These are phyloP conservation scores for Wickerhamiella australiensis DNA, from an alignment of 805 yeast species.

Conservation along the genomic window DNA sequence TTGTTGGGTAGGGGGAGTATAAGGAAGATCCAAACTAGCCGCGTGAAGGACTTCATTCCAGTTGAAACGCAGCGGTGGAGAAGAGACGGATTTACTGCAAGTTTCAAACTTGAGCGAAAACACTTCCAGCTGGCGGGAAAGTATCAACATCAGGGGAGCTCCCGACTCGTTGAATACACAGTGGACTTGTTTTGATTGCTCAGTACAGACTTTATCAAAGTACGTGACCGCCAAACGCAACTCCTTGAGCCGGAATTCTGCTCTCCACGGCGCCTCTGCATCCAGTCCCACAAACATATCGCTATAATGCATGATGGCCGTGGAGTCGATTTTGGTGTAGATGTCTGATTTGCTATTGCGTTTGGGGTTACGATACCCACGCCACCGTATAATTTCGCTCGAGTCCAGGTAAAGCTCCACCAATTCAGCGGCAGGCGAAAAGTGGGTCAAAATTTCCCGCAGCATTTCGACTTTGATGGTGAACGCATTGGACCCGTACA, in stretches of 20 bases:
- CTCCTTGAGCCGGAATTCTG: constrained; percentile 19
- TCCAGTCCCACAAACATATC: constrained; percentile 16
- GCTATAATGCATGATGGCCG: constrained; percentile 16
- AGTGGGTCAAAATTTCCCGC: constrained; percentile 6
- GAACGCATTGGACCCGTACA: not conserved
- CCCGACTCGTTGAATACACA: constrained; percentile 6
- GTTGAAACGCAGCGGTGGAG: not conserved
- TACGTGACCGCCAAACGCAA: constrained; percentile 17
- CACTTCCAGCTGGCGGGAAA: not conserved
- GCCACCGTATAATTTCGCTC: constrained; percentile 12
- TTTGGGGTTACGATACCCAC: constrained; percentile 13
- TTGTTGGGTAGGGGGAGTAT: not conserved
- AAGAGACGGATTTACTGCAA: not conserved
- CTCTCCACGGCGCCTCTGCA: constrained; percentile 17
- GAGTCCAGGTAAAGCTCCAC: constrained; percentile 16
- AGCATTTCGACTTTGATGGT: not conserved
- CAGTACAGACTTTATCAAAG: constrained; percentile 14
- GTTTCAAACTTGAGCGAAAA: not conserved
- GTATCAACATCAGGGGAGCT: not conserved
- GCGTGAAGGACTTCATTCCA: not conserved
- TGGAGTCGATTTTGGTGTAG: constrained; percentile 14
- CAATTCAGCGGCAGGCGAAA: constrained; percentile 18
- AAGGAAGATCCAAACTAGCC: not conserved
- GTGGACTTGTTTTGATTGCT: not conserved
- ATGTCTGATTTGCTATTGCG: constrained; percentile 7